A percentile compares a stretch with the other conserved stretches of the same genome.
These are phyloP conservation scores for Arthrobotrys entomopaga DNA, from an alignment of 2,329 filamentous ascomycete species.

Conservation along the genomic window DNA sequence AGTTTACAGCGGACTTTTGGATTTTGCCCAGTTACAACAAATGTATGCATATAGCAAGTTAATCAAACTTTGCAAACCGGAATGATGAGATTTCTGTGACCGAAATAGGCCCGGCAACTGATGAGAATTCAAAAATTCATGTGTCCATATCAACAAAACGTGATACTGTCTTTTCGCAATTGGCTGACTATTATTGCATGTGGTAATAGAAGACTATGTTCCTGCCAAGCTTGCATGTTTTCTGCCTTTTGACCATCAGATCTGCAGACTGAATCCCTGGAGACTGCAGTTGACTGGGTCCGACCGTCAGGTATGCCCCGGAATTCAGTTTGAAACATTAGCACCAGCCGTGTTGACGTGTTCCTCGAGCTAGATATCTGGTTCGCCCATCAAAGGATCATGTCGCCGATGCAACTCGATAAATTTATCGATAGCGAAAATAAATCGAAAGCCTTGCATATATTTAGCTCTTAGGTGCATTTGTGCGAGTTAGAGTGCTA, in stretches of 20 bases:
- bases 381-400: neutral
- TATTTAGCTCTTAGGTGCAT: too few relatives aligned
- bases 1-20: too few relatives aligned
- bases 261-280: neutral
- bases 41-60: neutral
- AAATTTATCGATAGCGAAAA: too few relatives aligned
- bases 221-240: neutral
- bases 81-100: too few relatives aligned
- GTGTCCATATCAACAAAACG: too few relatives aligned
- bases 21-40: neutral
- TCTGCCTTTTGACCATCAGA: neutral
- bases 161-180: too few relatives aligned
- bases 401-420: too few relatives aligned
- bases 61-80: neutral
- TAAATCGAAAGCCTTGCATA: neutral
- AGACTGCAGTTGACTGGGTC: neutral
- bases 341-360: constrained; percentile 1
- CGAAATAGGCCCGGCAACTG: too few relatives aligned
- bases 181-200: too few relatives aligned
- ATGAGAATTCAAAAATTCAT: too few relatives aligned
- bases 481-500: neutral
- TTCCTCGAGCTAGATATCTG: neutral
- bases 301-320: neutral
- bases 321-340: neutral
- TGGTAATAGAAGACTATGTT: too few relatives aligned